phyloP scores from a whole-genome alignment of 495 filamentous ascomycete genomes.

The Tuber indicum region DNA sequence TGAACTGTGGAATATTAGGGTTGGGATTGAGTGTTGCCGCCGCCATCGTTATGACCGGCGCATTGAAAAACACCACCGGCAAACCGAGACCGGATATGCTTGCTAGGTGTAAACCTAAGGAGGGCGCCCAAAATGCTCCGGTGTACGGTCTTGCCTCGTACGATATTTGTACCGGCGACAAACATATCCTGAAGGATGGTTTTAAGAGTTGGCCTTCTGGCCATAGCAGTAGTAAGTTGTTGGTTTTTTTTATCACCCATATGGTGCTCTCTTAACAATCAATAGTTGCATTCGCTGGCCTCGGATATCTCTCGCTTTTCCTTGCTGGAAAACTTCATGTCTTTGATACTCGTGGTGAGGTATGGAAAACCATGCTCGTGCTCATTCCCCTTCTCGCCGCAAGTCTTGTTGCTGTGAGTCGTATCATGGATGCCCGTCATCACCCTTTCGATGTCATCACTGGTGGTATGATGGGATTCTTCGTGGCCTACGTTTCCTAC shows the following conservation, averaged over 20 bases:
- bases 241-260: slow-evolving; percentile 39
- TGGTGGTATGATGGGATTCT: slow-evolving; percentile 59
- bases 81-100: slow-evolving; percentile 81
- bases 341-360: slow-evolving; percentile 46
- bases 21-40: slow-evolving; percentile 59
- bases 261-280: slow-evolving; percentile 4
- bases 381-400: slow-evolving; percentile 56
- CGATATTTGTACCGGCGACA: slow-evolving; percentile 63
- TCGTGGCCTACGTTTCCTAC: slow-evolving; percentile 49
- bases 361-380: slow-evolving; percentile 51
- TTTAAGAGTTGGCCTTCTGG: slow-evolving; percentile 81
- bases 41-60: slow-evolving; percentile 71
- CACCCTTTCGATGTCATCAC: slow-evolving; percentile 86
- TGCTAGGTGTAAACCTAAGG: slow-evolving; percentile 46
- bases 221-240: slow-evolving; percentile 45
- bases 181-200: slow-evolving; percentile 65
- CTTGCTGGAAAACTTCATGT: slow-evolving; percentile 56
- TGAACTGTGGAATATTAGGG: slow-evolving; percentile 73
- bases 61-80: slow-evolving; percentile 78
- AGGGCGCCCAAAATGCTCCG: slow-evolving; percentile 43
- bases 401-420: slow-evolving; percentile 54
- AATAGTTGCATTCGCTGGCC: slow-evolving; percentile 67
- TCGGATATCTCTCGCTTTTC: slow-evolving; percentile 73
- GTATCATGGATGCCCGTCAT: slow-evolving; percentile 74
- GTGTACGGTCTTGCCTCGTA: slow-evolving; percentile 56